Percentiles rank a stretch among this genome's conserved stretches.
Evolutionary conservation across 1,284 basidiomycete species (phyloP).

Genomic region (Pascua sp.): DNA sequence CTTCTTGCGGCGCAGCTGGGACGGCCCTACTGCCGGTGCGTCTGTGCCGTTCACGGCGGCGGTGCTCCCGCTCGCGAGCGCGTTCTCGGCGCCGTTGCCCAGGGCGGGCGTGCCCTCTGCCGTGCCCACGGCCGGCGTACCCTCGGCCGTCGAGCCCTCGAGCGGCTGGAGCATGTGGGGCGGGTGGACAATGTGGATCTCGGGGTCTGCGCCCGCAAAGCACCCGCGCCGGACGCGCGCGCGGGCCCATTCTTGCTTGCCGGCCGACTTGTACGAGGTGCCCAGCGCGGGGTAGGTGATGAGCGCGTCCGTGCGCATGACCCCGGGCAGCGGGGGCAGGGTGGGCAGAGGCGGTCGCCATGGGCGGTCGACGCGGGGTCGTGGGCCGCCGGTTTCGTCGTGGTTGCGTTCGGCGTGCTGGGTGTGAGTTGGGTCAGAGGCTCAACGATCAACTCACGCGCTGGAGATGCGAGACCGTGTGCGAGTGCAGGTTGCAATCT

Average conservation of each 20-base stretch:
- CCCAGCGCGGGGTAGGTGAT: conserved; percentile 22
- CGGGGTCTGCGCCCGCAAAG: conserved; percentile 25
- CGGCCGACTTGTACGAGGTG: conserved; percentile 7
- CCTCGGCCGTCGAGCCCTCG: neutral
- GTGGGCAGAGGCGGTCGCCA: conserved; percentile 1
- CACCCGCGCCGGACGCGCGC: conserved; percentile 23
- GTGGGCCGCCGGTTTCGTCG: conserved; percentile 13
- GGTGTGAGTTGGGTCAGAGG: neutral
- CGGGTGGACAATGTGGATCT: conserved; percentile 29
- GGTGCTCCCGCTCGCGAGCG: too few species aligned
- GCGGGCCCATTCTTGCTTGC: conserved; percentile 15
- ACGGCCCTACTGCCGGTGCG: too few species aligned
- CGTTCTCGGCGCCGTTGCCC: too few species aligned
- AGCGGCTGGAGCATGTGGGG: conserved; percentile 27
- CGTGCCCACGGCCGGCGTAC: too few species aligned
- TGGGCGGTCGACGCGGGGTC: conserved; percentile 21
- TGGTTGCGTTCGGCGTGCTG: conserved; percentile 33
- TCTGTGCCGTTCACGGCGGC: too few species aligned
- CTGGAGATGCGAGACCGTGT: conserved; percentile 29
- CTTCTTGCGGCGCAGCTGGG: too few species aligned
- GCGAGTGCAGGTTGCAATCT: conserved; percentile 26
- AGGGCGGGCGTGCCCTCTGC: too few species aligned
- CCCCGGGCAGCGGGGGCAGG: conserved; percentile 13
- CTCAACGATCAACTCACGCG: neutral
- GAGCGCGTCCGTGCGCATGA: conserved; percentile 24